phyloP scores from a whole-genome alignment of 345 rosid species.

The Litchi chinensis region DNA sequence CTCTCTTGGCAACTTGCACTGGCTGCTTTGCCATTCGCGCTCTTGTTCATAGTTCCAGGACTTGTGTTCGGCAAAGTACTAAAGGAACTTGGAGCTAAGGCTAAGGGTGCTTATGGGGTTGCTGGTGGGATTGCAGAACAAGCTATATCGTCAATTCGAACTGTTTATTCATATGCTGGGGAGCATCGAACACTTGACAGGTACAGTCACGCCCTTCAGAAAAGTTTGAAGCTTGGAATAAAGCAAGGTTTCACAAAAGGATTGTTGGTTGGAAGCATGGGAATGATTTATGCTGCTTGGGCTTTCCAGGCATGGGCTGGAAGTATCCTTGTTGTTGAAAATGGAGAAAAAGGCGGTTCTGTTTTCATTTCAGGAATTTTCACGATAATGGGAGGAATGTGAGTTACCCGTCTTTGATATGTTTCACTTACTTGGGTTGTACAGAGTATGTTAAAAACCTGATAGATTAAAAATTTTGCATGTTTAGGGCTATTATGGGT shows the following conservation, averaged over 20 bases:
- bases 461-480: background rate
- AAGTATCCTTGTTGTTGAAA: constrained; percentile 47
- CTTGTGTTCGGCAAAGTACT: constrained; percentile 46
- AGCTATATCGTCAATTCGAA: constrained; percentile 53
- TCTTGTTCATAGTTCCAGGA: constrained; percentile 49
- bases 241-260: constrained; percentile 61
- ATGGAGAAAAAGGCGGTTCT: constrained; percentile 51
- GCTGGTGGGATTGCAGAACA: constrained; percentile 60
- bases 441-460: background rate
- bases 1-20: constrained; percentile 58
- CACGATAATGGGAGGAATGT: constrained; percentile 53
- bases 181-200: constrained; percentile 44
- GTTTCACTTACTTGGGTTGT: background rate
- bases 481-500: constrained; percentile 39
- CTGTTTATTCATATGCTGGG: constrained; percentile 52
- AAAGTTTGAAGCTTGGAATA: constrained; percentile 43
- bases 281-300: constrained; percentile 52
- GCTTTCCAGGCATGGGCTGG: constrained; percentile 60
- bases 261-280: constrained; percentile 55
- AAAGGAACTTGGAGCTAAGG: constrained; percentile 39
- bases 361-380: constrained; percentile 46
- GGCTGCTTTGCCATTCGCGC: constrained; percentile 48
- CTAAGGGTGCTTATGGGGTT: constrained; percentile 42
- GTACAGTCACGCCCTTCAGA: constrained; percentile 40
- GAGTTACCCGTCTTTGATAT: constrained; percentile 29